These are phyloP conservation scores for Diplosphaera chodatii DNA, from an alignment of 139 green algal genomes.

Conservation along the genomic window DNA sequence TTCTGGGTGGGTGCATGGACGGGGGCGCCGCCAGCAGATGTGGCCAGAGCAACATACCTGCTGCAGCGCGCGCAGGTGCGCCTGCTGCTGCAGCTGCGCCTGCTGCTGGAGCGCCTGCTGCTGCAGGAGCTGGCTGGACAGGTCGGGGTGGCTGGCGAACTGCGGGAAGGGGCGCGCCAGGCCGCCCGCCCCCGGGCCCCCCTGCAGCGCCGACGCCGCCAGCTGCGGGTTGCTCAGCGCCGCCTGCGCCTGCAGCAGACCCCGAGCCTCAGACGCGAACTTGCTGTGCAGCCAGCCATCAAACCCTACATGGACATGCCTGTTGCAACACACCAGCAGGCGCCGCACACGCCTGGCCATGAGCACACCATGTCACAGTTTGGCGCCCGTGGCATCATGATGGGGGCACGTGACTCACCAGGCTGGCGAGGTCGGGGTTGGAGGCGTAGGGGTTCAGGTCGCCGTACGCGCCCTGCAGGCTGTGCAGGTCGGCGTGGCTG, in stretches of 20 bases:
- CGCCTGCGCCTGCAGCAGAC: neutral
- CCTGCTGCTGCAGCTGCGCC: neutral
- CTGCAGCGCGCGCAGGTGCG: neutral
- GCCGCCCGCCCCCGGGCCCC: too few species aligned
- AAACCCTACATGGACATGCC: too few species aligned
- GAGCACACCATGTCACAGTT: too few species aligned
- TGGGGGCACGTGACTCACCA: too few species aligned
- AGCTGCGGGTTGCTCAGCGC: neutral
- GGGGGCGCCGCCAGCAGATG: too few species aligned
- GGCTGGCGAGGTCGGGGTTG: neutral
- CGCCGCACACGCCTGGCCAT: too few species aligned
- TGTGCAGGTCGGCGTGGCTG: neutral
- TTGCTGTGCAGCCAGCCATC: too few species aligned
- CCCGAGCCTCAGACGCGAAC: too few species aligned
- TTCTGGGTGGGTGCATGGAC: too few species aligned
- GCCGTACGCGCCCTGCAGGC: neutral
- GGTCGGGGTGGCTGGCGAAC: neutral
- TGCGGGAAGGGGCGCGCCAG: neutral
- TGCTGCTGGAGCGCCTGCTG: neutral
- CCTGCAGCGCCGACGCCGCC: neutral
- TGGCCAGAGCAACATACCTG: too few species aligned
- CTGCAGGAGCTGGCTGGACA: neutral
- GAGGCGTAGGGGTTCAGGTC: neutral
- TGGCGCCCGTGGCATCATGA: too few species aligned
- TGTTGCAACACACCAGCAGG: too few species aligned